Conservation (phyloP, 164 flowering plant genomes). For the Cinnamomum chago region DNA sequence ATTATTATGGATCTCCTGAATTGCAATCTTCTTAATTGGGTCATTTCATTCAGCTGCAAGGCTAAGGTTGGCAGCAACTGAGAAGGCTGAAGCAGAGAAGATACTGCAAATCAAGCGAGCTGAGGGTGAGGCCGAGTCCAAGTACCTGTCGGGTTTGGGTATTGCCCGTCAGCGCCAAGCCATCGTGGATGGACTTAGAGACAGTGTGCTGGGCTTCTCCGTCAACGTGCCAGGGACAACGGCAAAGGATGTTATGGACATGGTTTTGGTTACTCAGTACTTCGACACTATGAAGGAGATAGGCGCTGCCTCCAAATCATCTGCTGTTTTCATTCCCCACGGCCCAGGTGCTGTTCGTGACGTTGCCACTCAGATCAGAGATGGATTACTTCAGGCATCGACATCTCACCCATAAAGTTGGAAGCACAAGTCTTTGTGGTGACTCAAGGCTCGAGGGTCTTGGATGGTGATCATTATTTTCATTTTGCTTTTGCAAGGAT, state of each 20-base stretch:
- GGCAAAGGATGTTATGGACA: constrained; percentile 85
- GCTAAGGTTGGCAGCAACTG: constrained; percentile 47
- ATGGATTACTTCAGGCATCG: constrained; percentile 63
- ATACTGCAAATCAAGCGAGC: constrained; percentile 53
- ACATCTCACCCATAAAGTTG: background rate
- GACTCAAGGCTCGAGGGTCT: background rate
- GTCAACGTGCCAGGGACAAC: constrained; percentile 71
- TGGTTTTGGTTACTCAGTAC: constrained; percentile 78
- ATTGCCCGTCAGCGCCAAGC: constrained; percentile 71
- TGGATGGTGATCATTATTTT: background rate
- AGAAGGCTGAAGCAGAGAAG: constrained; percentile 61
- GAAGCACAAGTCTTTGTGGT: background rate
- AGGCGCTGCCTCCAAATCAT: constrained; percentile 73
- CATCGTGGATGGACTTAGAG: constrained; percentile 82
- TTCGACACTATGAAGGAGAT: constrained; percentile 89
- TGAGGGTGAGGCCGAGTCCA: constrained; percentile 58
- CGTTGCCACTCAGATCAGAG: constrained; percentile 63
- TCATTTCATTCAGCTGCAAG: constrained; percentile 53
- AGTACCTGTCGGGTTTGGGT: constrained; percentile 52
- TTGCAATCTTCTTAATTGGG: background rate
- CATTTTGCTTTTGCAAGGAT: background rate
- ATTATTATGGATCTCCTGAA: background rate
- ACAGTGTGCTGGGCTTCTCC: constrained; percentile 80
- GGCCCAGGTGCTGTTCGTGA: constrained; percentile 85
- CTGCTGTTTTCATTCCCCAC: constrained; percentile 80